Evolutionary conservation across 2,329 filamentous ascomycete genomes (phyloP).

Genomic region (Fusarium kyushuense): DNA sequence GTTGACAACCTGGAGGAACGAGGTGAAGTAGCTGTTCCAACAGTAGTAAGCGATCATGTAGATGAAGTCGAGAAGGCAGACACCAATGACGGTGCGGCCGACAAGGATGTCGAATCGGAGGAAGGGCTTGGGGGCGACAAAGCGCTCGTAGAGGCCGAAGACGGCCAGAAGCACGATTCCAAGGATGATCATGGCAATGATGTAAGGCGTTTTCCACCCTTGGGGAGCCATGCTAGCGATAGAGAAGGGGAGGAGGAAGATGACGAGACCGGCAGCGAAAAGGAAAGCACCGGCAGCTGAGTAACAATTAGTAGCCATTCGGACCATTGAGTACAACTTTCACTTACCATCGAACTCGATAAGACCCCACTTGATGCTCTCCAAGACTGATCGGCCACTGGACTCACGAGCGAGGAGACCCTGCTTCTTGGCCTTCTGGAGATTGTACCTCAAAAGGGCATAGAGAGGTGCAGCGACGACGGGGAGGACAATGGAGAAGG

Average conservation of each 20-base stretch:
- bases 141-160: slow-evolving; percentile 70
- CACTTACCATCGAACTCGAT: slow-evolving; percentile 43
- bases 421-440: slow-evolving; percentile 65
- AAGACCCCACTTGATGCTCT: slow-evolving; percentile 55
- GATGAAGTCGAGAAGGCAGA: slow-evolving; percentile 55
- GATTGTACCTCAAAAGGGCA: slow-evolving; percentile 65
- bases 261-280: slow-evolving; percentile 62
- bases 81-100: slow-evolving; percentile 63
- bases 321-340: slow-evolving; percentile 42
- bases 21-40: slow-evolving; percentile 63
- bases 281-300: slow-evolving; percentile 63
- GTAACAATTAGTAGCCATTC: slow-evolving; percentile 55
- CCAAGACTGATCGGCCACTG: slow-evolving; percentile 58
- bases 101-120: slow-evolving; percentile 64
- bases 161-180: slow-evolving; percentile 64
- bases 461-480: slow-evolving; percentile 70
- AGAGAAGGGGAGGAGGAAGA: slow-evolving; percentile 71
- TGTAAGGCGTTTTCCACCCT: slow-evolving; percentile 62
- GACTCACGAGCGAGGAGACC: slow-evolving; percentile 57
- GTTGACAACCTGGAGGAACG: slow-evolving; percentile 65
- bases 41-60: slow-evolving; percentile 60
- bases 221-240: slow-evolving; percentile 56
- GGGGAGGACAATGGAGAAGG: slow-evolving; percentile 74
- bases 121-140: slow-evolving; percentile 65
- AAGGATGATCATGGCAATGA: slow-evolving; percentile 67